phyloP scores from a whole-genome alignment of 225 moss, liverwort and hornwort species.

The Thuidium tamariscinum region DNA sequence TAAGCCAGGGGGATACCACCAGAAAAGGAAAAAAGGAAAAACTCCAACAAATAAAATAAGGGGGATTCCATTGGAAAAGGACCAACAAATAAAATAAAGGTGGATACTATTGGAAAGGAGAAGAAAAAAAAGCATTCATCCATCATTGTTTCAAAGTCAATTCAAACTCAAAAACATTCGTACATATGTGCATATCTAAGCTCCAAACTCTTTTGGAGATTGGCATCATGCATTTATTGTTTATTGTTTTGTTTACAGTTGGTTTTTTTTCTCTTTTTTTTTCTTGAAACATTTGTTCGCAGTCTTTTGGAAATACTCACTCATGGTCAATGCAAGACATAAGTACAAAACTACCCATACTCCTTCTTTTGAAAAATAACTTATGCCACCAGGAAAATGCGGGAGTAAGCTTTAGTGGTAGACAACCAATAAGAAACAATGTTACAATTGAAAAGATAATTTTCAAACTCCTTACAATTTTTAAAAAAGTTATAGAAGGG shows the following conservation, averaged over 20 bases:
- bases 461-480: no score
- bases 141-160: background rate
- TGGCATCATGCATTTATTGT: background rate
- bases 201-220: background rate
- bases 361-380: background rate
- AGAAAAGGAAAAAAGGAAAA: background rate
- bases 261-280: no score
- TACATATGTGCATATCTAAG: background rate
- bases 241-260: background rate
- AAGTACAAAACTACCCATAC: accelerated
- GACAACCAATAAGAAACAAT: no score
- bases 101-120: background rate
- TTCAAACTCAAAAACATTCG: background rate
- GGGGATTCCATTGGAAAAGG: background rate
- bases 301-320: background rate
- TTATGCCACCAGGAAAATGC: background rate
- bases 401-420: background rate
- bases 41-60: background rate
- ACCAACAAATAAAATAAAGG: background rate
- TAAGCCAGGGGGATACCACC: background rate
- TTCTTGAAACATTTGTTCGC: no score
- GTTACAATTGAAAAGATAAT: no score
- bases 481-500: no score
- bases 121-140: background rate
- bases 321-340: background rate